Conservation (phyloP, 768 basidiomycete genomes). For the Lactarius sp. region DNA sequence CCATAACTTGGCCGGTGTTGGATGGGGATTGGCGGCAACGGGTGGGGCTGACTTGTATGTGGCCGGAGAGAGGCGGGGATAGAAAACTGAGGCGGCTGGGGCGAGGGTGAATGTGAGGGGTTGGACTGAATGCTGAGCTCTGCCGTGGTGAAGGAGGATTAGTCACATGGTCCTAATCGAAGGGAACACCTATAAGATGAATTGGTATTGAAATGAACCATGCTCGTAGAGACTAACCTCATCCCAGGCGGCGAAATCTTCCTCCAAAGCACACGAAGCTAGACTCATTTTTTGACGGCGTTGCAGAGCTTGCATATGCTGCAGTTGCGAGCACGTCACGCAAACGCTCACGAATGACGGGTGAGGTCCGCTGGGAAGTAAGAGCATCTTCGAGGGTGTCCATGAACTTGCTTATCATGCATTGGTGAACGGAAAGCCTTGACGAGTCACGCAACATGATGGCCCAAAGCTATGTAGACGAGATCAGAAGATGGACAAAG, state of each 20-base stretch:
- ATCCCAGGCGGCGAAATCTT: constrained; percentile 44
- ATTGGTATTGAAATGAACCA: no score
- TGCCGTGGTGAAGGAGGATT: constrained; percentile 52
- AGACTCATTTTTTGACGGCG: constrained; percentile 29
- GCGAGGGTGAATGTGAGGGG: constrained; percentile 22
- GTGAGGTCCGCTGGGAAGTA: constrained; percentile 55
- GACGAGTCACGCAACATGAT: constrained; percentile 83
- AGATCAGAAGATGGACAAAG: constrained; percentile 1
- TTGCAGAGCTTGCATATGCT: no score
- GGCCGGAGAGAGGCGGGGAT: constrained; percentile 31
- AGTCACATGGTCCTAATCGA: constrained; percentile 72
- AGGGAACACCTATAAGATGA: constrained; percentile 45
- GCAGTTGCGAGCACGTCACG: constrained; percentile 62
- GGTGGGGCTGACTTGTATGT: constrained; percentile 33
- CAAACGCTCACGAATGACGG: constrained; percentile 76
- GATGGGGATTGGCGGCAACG: constrained; percentile 36
- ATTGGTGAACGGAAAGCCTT: constrained; percentile 20
- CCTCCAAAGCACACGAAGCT: constrained; percentile 69
- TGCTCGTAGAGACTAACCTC: no score
- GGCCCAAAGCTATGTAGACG: constrained; percentile 64
- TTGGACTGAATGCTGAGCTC: constrained; percentile 32
- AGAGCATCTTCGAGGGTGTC: constrained; percentile 51
- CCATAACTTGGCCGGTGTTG: constrained; percentile 22
- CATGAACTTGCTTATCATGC: no score
- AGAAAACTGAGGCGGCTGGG: constrained; percentile 34